Conservation (phyloP, 495 filamentous ascomycete species). For the Penicillium canariense region DNA sequence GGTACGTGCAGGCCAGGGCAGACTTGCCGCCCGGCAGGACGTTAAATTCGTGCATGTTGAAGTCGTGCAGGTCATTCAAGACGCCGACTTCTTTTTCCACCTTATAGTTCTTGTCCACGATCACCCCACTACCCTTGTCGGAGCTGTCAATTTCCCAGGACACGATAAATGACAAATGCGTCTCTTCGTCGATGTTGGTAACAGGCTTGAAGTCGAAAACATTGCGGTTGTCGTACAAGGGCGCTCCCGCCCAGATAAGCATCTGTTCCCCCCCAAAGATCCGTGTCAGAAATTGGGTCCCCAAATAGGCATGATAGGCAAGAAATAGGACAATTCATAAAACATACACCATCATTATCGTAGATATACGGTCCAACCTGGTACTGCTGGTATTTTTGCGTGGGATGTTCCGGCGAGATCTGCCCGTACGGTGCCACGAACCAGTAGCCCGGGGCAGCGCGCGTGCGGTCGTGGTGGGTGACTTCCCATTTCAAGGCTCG, state of each 20-base stretch:
- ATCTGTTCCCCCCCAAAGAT: constrained; percentile 17
- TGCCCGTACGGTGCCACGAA: constrained; percentile 43
- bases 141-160: constrained; percentile 36
- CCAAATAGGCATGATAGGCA: background rate
- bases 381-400: constrained; percentile 36
- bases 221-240: constrained; percentile 36
- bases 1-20: constrained; percentile 50
- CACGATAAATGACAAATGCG: constrained; percentile 48
- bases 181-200: constrained; percentile 34
- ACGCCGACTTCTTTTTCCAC: constrained; percentile 37
- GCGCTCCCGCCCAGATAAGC: constrained; percentile 42
- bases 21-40: constrained; percentile 40
- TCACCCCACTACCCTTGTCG: constrained; percentile 33
- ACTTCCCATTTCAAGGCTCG: constrained; percentile 33
- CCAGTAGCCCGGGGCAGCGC: constrained; percentile 38
- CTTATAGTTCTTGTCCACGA: constrained; percentile 36
- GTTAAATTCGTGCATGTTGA: constrained; percentile 54
- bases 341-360: constrained; percentile 37
- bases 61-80: constrained; percentile 37
- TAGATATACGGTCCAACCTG: constrained; percentile 48
- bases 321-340: background rate
- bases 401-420: constrained; percentile 24
- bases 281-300: constrained; percentile 7
- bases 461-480: constrained; percentile 24
- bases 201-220: constrained; percentile 43